These are phyloP conservation scores for Lyophyllum atratum DNA, from an alignment of 768 basidiomycete species.

Conservation along the genomic window DNA sequence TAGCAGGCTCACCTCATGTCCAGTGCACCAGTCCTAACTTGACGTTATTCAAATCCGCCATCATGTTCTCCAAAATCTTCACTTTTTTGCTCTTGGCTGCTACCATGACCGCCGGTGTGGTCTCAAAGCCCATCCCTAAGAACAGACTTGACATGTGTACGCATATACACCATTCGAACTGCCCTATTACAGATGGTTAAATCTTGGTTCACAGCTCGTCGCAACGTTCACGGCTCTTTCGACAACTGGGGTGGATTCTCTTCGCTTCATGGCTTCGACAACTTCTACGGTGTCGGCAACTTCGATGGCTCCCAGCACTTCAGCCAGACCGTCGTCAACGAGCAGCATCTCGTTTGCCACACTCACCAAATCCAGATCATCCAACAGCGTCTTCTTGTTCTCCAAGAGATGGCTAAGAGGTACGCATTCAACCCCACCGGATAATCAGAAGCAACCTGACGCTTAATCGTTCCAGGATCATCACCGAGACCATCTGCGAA, in stretches of 20 bases:
- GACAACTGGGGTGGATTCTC: slow-evolving; percentile 35
- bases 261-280: slow-evolving; percentile 34
- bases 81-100: slow-evolving; percentile 26
- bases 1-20: not conserved
- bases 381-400: slow-evolving; percentile 34
- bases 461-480: slow-evolving; percentile 18
- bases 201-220: slow-evolving; percentile 14
- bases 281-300: slow-evolving; percentile 40
- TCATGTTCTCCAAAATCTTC: slow-evolving; percentile 39
- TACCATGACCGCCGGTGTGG: slow-evolving; percentile 29
- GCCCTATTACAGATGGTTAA: not conserved
- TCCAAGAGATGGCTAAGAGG: slow-evolving; percentile 38
- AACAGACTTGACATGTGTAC: slow-evolving; percentile 15
- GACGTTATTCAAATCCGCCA: slow-evolving; percentile 23
- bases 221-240: slow-evolving; percentile 26
- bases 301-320: slow-evolving; percentile 29
- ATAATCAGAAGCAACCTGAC: not conserved
- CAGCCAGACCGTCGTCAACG: slow-evolving; percentile 25
- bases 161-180: not conserved
- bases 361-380: slow-evolving; percentile 29
- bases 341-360: slow-evolving; percentile 30
- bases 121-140: slow-evolving; percentile 25
- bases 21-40: slow-evolving; percentile 3
- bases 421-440: not conserved
- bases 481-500: slow-evolving; percentile 34